Conservation (phyloP, 352 stramenopile genomes). For the Phytophthora fragariaefolia region DNA sequence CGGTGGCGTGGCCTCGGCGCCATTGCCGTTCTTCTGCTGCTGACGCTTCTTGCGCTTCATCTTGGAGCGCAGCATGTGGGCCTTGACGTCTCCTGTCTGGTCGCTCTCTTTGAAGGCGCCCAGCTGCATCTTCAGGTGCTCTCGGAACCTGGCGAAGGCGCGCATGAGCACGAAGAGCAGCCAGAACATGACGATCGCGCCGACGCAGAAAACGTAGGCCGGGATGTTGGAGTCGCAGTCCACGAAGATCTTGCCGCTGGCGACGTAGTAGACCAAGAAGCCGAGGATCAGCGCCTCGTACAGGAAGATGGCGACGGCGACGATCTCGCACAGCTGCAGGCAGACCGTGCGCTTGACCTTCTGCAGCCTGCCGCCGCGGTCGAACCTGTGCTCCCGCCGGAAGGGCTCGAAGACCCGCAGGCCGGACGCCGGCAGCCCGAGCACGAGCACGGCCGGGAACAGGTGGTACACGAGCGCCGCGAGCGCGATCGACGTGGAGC, state of each 20-base stretch:
- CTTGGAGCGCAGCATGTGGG: constrained; percentile 69
- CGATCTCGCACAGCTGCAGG: constrained; percentile 80
- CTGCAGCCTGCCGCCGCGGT: constrained; percentile 59
- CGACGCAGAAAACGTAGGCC: constrained; percentile 56
- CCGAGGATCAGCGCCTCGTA: constrained; percentile 55
- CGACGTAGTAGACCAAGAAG: constrained; percentile 62
- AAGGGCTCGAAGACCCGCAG: constrained; percentile 77
- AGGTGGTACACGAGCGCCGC: constrained; percentile 76
- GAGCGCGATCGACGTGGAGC: constrained; percentile 57
- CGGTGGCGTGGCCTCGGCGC: neutral
- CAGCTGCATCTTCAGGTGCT: constrained; percentile 88
- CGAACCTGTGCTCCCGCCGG: constrained; percentile 67
- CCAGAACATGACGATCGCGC: constrained; percentile 60
- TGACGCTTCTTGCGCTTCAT: constrained; percentile 53
- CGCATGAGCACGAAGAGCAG: constrained; percentile 72
- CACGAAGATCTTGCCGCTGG: constrained; percentile 62
- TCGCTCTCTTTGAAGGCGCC: constrained; percentile 84
- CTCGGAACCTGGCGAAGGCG: constrained; percentile 78
- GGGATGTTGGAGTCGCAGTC: constrained; percentile 50
- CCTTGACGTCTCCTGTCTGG: constrained; percentile 81
- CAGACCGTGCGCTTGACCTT: constrained; percentile 85
- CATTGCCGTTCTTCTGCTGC: constrained; percentile 36
- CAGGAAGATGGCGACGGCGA: constrained; percentile 61
- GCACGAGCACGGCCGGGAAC: constrained; percentile 62
- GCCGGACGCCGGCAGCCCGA: constrained; percentile 71